Evolutionary conservation across 768 basidiomycete genomes (phyloP), one percentile per base, ranked within the genome.

Genomic region (Suillus decipiens): DNA sequence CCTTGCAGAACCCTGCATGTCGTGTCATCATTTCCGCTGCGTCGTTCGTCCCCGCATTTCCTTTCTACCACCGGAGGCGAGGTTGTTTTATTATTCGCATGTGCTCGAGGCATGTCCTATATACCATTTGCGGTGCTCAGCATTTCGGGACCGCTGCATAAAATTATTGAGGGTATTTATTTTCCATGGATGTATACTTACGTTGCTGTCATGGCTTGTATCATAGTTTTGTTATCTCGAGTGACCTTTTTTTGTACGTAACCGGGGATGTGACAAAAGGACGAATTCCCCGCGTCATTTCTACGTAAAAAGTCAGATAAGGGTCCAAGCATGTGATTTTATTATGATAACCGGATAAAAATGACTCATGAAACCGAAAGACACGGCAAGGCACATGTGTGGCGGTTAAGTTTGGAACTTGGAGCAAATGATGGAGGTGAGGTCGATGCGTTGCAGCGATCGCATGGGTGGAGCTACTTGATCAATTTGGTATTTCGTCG

Each of bases 281-380:
- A 8, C 43, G 9, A 11, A 11, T 22, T 45, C 45, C 45, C 45
- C 45, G 45, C 43, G n/a, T 45, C n/a, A 5, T n/a, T 45, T 22
- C 45, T 47, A 47, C 45, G 45, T 47, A 47, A 45, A 43, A n/a
- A n/a, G 43, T 43, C 43, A 43, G 42, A 43, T 43, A 43, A 42
- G 42, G 11, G 33, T 7, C 33, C 7, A 7, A 34, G 33, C 39
- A 2, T 15, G 3, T 17, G 7, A 8, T 17, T 45, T 10, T 10
- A 10, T 11, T 11, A 9, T 45, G 45, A 45, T 45, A 11, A 22
- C 45, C 45, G 45, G 45, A 3, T 6, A 41, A 28, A 28, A 28
- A n/a, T 42, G 19, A 42, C 7, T 7, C 41, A 8, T 42, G 42
- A 41, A n/a, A n/a, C 41, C 41, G 41, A 41, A 41, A 19, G n/a